These are phyloP conservation scores for Leccinellum albellum DNA, from an alignment of 768 basidiomycete genomes.

Conservation along the genomic window DNA sequence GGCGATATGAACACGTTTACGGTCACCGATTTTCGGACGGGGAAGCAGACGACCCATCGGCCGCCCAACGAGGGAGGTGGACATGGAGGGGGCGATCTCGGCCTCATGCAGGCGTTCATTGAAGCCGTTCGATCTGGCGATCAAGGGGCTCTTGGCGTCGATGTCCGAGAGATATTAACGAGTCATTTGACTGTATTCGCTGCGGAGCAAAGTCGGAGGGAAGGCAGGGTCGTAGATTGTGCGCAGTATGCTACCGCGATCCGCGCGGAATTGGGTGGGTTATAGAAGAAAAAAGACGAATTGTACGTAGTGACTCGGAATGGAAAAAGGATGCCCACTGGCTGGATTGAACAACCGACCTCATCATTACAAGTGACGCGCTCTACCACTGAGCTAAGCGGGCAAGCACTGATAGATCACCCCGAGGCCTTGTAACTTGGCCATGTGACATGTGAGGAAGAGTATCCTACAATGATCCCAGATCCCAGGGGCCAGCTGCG, in stretches of 20 bases:
- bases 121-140: background rate
- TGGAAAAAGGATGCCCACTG: conserved; percentile 31
- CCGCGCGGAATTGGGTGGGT: too few species aligned
- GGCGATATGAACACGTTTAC: conserved; percentile 79
- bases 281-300: too few species aligned
- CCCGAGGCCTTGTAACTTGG: background rate
- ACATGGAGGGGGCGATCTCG: background rate
- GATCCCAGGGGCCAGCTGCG: too few species aligned
- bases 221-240: conserved; percentile 54
- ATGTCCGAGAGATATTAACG: background rate
- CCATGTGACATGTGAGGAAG: too few species aligned
- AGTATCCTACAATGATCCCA: too few species aligned
- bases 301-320: too few species aligned
- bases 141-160: background rate
- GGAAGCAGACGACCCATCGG: conserved; percentile 37
- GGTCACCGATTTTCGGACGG: conserved; percentile 70
- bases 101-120: background rate
- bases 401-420: conserved; percentile 27
- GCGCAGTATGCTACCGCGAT: too few species aligned
- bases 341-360: conserved; percentile 46
- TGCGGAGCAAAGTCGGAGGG: background rate
- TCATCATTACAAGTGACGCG: conserved; percentile 34
- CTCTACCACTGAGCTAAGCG: conserved; percentile 11
- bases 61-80: conserved; percentile 33
- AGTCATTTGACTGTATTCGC: background rate